Evolutionary conservation across 129 eudicot species (phyloP), one percentile per base, ranked within the genome.

Genomic region (Erigeron canadensis): DNA sequence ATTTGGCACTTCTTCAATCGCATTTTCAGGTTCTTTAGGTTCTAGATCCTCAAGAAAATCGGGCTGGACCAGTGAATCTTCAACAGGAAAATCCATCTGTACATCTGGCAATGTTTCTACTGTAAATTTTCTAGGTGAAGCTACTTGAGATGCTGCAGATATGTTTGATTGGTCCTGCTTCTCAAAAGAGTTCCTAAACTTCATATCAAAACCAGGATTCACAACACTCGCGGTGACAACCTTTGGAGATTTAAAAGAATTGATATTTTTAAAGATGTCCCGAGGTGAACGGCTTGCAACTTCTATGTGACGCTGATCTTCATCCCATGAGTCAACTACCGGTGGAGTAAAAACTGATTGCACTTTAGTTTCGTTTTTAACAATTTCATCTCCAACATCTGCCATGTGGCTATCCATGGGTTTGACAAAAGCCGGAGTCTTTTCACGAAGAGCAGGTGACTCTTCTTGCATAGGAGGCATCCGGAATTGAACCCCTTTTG

Each of bases 141-240:
- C 71, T 62, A 77, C 69, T n/a, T 45, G 51, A 10, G 83, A 69
- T 23, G 18, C 72, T 37, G 63, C 47, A 23, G 51, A 72, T 6
- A 63, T 1, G 59, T 64, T 77, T 76, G 60, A 64, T 40, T 70
- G 79, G 18, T 15, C 34, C 47, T 65, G 63, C 76, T 77, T 85
- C 73, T 79, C 85, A 46, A 83, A 74, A 15, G 87, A 81, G 71
- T 69, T 86, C 80, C 81, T 70, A 54, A 82, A 79, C 46, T 16
- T 72, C 11, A 65, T 73, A 42, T 80, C 84, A 63, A 18, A 84
- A 47, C 56, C 73, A 8, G 80, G 75, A 60, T 74, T 64, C 70
- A 59, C 81, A 13, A 68, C 61, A 71, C 83, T 70, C 37, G 41
- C 42, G 54, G 75, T 44, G 40, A 69, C 73, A 77, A 37, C 34